phyloP scores from a whole-genome alignment of 345 rosid genomes.

The Salix arbutifolia region DNA sequence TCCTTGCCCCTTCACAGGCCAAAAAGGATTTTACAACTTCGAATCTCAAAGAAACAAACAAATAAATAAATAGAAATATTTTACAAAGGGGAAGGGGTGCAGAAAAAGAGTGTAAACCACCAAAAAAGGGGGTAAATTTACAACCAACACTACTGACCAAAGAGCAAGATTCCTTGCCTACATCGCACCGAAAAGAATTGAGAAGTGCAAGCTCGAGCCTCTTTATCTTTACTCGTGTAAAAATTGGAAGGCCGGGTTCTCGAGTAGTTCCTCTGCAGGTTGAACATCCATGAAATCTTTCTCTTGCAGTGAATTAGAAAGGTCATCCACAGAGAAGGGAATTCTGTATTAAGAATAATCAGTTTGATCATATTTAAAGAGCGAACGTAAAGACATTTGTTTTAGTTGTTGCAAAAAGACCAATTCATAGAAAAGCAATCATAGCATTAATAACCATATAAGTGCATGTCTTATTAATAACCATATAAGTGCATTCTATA shows the following conservation, averaged over 20 bases:
- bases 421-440: background rate
- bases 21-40: slow-evolving; percentile 33
- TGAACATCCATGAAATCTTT: slow-evolving; percentile 76
- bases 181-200: background rate
- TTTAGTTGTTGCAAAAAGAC: background rate
- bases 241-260: slow-evolving; percentile 75
- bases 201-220: slow-evolving; percentile 19
- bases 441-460: no score
- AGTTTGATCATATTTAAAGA: slow-evolving; percentile 6
- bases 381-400: no score
- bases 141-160: slow-evolving; percentile 13
- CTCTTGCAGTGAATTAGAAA: slow-evolving; percentile 69
- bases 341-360: slow-evolving; percentile 47
- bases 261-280: slow-evolving; percentile 75
- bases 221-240: slow-evolving; percentile 53
- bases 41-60: slow-evolving; percentile 24
- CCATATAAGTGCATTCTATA: no score
- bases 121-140: slow-evolving; percentile 9
- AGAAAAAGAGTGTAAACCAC: background rate
- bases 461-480: no score
- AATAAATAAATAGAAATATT: slow-evolving; percentile 34
- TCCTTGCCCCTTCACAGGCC: slow-evolving; percentile 22
- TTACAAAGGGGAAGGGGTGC: slow-evolving; percentile 24
- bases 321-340: slow-evolving; percentile 94
- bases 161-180: slow-evolving; percentile 1